A percentile compares a stretch with the other conserved stretches of the same genome.
Evolutionary conservation across 345 rosid species (phyloP).

Genomic region (Citrus inodora): DNA sequence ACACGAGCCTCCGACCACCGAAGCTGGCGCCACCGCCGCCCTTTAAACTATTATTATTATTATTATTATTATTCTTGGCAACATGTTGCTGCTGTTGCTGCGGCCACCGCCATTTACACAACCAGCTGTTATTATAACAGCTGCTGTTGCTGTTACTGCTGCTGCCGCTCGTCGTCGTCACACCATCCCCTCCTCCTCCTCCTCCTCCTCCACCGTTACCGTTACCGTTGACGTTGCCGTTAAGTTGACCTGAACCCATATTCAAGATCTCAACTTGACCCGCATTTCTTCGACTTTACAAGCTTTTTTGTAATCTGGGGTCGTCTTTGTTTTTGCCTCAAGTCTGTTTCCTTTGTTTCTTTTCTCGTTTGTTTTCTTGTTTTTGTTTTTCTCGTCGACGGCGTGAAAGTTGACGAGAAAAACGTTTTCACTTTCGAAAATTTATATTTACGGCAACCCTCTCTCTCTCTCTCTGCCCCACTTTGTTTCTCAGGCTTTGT

Average conservation of each 20-base stretch:
- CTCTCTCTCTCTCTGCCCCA: too few species aligned
- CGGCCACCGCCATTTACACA: conserved; percentile 13
- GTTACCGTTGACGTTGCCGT: neutral
- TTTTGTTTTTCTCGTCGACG: neutral
- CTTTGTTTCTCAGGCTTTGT: too few species aligned
- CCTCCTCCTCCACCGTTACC: neutral
- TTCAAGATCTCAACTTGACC: neutral
- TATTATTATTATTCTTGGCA: neutral
- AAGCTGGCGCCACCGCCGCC: conserved; percentile 26
- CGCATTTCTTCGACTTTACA: neutral
- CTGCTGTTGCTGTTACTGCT: conserved; percentile 1
- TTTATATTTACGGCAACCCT: too few species aligned
- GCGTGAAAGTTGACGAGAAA: too few species aligned
- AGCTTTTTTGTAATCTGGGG: neutral
- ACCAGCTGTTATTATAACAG: conserved; percentile 5
- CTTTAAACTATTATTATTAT: neutral
- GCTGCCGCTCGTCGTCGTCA: neutral
- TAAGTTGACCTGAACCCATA: conserved; percentile 9
- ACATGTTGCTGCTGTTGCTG: neutral
- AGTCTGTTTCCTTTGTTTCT: neutral
- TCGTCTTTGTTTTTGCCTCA: neutral
- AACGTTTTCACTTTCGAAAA: too few species aligned
- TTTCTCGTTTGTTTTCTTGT: neutral
- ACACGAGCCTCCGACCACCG: conserved; percentile 26
- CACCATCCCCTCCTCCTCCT: neutral